Evolutionary conservation across 2,329 filamentous ascomycete genomes (phyloP).

Genomic region (Cladosporium sp.): DNA sequence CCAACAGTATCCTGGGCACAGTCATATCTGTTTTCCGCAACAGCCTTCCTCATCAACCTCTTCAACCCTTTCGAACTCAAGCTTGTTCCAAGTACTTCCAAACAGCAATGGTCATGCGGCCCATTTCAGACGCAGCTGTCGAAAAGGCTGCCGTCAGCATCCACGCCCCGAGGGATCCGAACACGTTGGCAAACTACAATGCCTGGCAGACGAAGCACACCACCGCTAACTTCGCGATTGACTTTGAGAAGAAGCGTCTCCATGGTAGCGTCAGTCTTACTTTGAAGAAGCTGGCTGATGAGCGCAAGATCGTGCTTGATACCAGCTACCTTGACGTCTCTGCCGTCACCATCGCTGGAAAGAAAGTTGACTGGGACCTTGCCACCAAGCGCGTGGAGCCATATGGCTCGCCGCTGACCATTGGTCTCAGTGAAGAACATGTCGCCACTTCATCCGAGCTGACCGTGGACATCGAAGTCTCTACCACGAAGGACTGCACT

Average conservation of each 20-base stretch:
- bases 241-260: slow-evolving; percentile 75
- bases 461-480: slow-evolving; percentile 41
- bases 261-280: slow-evolving; percentile 71
- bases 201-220: slow-evolving; percentile 82
- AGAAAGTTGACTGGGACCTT: slow-evolving; percentile 63
- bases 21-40: neutral
- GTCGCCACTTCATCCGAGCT: slow-evolving; percentile 30
- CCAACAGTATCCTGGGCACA: slow-evolving; percentile 4
- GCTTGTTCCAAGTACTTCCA: neutral
- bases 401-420: slow-evolving; percentile 66
- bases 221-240: slow-evolving; percentile 71
- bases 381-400: slow-evolving; percentile 63
- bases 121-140: slow-evolving; percentile 4
- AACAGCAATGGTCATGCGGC: slow-evolving; percentile 5
- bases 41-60: neutral
- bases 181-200: slow-evolving; percentile 87
- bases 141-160: slow-evolving; percentile 27
- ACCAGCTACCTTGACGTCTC: slow-evolving; percentile 76
- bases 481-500: slow-evolving; percentile 83
- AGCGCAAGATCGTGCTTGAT: slow-evolving; percentile 75
- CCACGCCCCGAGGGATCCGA: slow-evolving; percentile 59
- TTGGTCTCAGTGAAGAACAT: slow-evolving; percentile 48
- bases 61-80: neutral
- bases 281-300: slow-evolving; percentile 68
- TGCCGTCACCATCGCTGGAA: slow-evolving; percentile 64